A percentile compares a stretch with the other conserved stretches of the same genome.
These are phyloP conservation scores for Sporormia fimetaria DNA, from an alignment of 495 filamentous ascomycete species.

Conservation along the genomic window DNA sequence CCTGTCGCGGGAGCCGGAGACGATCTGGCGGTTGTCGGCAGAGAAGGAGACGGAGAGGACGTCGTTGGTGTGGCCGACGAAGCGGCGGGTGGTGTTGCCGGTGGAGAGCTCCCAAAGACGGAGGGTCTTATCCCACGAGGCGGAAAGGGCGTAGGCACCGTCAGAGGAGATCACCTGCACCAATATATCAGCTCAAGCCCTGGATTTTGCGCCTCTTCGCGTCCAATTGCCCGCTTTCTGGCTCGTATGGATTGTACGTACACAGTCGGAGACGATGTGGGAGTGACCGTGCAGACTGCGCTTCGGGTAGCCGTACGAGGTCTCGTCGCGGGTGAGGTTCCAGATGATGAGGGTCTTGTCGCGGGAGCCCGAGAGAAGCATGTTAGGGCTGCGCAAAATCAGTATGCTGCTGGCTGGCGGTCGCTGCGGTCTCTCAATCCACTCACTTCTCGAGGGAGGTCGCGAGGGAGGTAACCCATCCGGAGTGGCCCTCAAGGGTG, in stretches of 20 bases:
- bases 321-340: constrained; percentile 98
- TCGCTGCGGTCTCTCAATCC: background rate
- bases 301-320: constrained; percentile 96
- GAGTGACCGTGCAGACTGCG: constrained; percentile 96
- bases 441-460: constrained; percentile 97
- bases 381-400: constrained; percentile 68
- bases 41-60: constrained; percentile 99
- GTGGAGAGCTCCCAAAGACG: constrained; percentile 98
- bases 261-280: constrained; percentile 99
- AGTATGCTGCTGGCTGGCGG: constrained; percentile 27
- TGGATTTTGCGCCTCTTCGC: background rate
- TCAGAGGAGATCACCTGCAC: constrained; percentile 96
- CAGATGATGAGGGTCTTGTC: constrained; percentile 99
- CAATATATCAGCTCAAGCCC: constrained; percentile 16
- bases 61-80: constrained; percentile 98
- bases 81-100: constrained; percentile 90
- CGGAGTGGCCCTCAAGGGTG: constrained; percentile 90
- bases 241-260: constrained; percentile 42
- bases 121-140: constrained; percentile 99
- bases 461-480: constrained; percentile 77
- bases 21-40: constrained; percentile 99
- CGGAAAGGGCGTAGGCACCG: constrained; percentile 96
- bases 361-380: constrained; percentile 94
- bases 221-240: constrained; percentile 17
- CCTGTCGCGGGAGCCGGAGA: constrained; percentile 94